These are phyloP conservation scores for Suillus subaureus DNA, from an alignment of 768 basidiomycete genomes.

Conservation along the genomic window DNA sequence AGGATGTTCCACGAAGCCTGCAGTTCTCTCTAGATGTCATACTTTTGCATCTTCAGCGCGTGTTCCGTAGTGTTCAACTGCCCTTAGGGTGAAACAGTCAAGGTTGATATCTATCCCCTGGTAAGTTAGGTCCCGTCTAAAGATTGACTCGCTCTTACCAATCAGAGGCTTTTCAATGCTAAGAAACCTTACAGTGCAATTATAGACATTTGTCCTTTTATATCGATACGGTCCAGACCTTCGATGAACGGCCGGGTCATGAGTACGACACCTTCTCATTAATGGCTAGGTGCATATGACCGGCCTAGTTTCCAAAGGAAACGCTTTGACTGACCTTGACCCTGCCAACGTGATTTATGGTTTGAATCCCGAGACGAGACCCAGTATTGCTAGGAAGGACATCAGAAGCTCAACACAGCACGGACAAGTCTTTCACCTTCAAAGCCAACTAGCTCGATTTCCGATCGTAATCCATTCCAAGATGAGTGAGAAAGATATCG, in stretches of 20 bases:
- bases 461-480: neutral
- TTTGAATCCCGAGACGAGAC: neutral
- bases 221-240: neutral
- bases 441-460: neutral
- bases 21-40: neutral
- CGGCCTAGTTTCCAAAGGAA: neutral
- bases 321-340: neutral
- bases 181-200: neutral
- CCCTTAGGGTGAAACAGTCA: neutral
- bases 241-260: neutral
- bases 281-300: neutral
- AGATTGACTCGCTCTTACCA: neutral
- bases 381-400: neutral
- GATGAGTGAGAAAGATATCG: neutral
- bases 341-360: neutral
- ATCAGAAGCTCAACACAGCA: neutral
- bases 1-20: neutral
- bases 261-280: neutral
- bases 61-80: neutral
- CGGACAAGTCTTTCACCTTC: neutral
- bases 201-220: neutral
- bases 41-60: neutral
- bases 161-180: neutral
- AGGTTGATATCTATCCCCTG: neutral
- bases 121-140: neutral